Conservation (phyloP, 306 rosid species). For the Echinosophora koreensis region DNA sequence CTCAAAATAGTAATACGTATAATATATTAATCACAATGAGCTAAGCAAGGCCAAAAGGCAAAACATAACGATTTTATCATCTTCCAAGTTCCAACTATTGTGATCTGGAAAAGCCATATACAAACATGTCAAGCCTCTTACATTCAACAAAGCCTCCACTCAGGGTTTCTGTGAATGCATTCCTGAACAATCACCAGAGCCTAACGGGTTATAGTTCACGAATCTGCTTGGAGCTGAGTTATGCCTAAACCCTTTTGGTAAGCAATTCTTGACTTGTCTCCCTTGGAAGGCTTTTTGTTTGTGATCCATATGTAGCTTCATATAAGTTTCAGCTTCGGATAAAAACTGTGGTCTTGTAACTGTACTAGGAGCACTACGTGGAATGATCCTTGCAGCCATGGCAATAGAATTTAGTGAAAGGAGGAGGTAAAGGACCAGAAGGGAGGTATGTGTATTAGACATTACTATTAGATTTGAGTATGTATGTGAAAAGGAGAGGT, state of each 20-base stretch:
- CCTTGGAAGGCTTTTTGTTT: constrained; percentile 51
- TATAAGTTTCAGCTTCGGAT: constrained; percentile 51
- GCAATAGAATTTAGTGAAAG: constrained; percentile 49
- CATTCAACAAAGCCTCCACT: constrained; percentile 19
- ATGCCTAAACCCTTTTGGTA: constrained; percentile 81
- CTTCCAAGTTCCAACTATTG: constrained; percentile 22
- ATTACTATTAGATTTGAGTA: constrained; percentile 39
- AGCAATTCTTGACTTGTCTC: constrained; percentile 63
- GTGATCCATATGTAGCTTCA: constrained; percentile 54
- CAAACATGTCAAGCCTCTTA: constrained; percentile 32
- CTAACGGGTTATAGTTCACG: constrained; percentile 65
- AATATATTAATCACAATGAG: constrained; percentile 40
- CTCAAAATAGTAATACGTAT: constrained; percentile 49
- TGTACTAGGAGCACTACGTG: constrained; percentile 81
- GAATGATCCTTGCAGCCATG: constrained; percentile 68
- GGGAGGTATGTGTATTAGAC: constrained; percentile 51
- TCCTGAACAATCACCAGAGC: constrained; percentile 55
- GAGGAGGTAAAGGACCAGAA: constrained; percentile 46
- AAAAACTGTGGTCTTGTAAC: constrained; percentile 66
- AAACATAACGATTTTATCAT: constrained; percentile 20
- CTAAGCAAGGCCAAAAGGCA: constrained; percentile 8
- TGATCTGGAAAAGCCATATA: constrained; percentile 52
- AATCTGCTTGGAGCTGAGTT: constrained; percentile 85
- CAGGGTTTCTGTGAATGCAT: constrained; percentile 59
- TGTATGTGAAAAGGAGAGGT: constrained; percentile 22